Evolutionary conservation across 768 basidiomycete genomes (phyloP).

Genomic region (Suillus spraguei): DNA sequence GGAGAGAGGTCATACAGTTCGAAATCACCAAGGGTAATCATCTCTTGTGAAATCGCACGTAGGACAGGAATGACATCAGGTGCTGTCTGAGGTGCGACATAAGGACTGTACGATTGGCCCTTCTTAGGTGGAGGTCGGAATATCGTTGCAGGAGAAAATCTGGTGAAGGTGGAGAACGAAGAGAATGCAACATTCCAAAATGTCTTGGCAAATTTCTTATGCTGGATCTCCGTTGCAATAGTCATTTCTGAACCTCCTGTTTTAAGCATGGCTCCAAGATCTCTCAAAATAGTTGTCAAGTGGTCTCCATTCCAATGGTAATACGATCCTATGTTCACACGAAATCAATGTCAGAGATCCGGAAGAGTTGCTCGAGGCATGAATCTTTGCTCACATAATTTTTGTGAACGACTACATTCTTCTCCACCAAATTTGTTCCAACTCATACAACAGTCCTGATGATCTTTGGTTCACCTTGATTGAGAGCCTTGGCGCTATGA

Average conservation of each 20-base stretch:
- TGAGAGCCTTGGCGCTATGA: constrained; percentile 45
- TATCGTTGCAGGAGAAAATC: constrained; percentile 50
- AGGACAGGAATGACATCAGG: constrained; percentile 50
- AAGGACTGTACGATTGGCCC: constrained; percentile 40
- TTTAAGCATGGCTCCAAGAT: constrained; percentile 46
- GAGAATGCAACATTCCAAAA: constrained; percentile 65
- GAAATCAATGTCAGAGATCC: constrained; percentile 2
- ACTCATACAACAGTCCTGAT: constrained; percentile 60
- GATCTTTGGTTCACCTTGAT: constrained; percentile 48
- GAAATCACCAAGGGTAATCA: constrained; percentile 42
- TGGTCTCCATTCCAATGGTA: constrained; percentile 47
- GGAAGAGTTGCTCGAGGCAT: not conserved
- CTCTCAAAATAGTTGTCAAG: constrained; percentile 43
- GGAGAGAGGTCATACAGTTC: not conserved
- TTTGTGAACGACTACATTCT: constrained; percentile 44
- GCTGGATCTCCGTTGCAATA: constrained; percentile 61
- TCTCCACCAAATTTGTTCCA: constrained; percentile 46
- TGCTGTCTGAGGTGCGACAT: constrained; percentile 42
- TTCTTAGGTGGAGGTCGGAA: constrained; percentile 48
- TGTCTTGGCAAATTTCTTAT: constrained; percentile 63
- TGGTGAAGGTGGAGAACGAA: constrained; percentile 51
- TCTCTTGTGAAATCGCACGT: constrained; percentile 47
- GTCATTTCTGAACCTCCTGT: constrained; percentile 49
- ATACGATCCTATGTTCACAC: constrained; percentile 46
- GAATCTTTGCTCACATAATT: not conserved